phyloP scores from a whole-genome alignment of 805 yeast genomes.

The Pichia gijzeniarum region DNA sequence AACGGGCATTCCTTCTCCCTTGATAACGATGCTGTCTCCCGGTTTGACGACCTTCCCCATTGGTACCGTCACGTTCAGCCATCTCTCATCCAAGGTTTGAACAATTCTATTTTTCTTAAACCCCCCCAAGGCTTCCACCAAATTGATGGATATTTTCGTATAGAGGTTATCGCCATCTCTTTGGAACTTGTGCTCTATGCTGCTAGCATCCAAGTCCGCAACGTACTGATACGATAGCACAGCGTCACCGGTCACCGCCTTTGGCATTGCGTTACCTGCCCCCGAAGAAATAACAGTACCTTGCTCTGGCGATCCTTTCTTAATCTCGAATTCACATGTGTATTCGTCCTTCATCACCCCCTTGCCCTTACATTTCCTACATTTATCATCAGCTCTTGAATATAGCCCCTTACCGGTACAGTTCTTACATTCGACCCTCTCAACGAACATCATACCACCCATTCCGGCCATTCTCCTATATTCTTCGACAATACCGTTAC shows the following conservation, averaged over 20 bases:
- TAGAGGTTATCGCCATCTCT: slow-evolving; percentile 56
- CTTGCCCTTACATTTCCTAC: slow-evolving; percentile 70
- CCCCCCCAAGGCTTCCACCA: slow-evolving; percentile 83
- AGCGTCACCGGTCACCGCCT: slow-evolving; percentile 72
- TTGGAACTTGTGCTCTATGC: slow-evolving; percentile 30
- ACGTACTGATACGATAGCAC: slow-evolving; percentile 52
- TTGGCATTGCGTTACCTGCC: slow-evolving; percentile 75
- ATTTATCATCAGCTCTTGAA: slow-evolving; percentile 58
- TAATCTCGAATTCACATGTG: slow-evolving; percentile 68
- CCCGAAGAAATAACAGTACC: slow-evolving; percentile 57
- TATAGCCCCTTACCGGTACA: slow-evolving; percentile 70
- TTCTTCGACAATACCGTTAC: slow-evolving; percentile 57
- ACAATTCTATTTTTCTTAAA: slow-evolving; percentile 55
- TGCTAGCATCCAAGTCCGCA: slow-evolving; percentile 27
- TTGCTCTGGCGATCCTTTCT: slow-evolving; percentile 59
- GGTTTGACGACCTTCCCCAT: slow-evolving; percentile 80
- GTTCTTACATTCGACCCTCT: slow-evolving; percentile 50
- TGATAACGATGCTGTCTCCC: slow-evolving; percentile 56
- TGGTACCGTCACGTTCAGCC: slow-evolving; percentile 56
- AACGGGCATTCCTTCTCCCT: slow-evolving; percentile 82
- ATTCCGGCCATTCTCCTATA: slow-evolving; percentile 49
- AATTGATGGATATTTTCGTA: slow-evolving; percentile 51
- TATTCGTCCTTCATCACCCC: slow-evolving; percentile 58
- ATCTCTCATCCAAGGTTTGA: slow-evolving; percentile 76
- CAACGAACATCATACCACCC: slow-evolving; percentile 68